Evolutionary conservation across 1,139 yeast genomes (phyloP).

Genomic region (Meyerozyma smithsonii): DNA sequence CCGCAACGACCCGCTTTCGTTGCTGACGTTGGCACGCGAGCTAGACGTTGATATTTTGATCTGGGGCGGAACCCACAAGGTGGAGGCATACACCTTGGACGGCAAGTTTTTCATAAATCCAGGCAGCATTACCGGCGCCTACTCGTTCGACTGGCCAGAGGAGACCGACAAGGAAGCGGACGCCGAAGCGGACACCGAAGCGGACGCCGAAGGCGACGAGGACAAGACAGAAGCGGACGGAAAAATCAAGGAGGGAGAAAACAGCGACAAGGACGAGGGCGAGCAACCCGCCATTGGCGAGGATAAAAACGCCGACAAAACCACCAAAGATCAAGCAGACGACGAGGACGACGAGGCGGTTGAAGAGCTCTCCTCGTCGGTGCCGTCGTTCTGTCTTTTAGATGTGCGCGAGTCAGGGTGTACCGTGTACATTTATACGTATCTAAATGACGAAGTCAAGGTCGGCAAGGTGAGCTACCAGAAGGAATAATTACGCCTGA

Average conservation of each 20-base stretch:
- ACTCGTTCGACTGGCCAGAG: slow-evolving; percentile 45
- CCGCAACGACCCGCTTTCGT: slow-evolving; percentile 77
- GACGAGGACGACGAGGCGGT: slow-evolving; percentile 9
- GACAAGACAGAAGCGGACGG: slow-evolving; percentile 16
- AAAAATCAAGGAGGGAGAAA: slow-evolving; percentile 8
- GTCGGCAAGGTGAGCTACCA: slow-evolving; percentile 86
- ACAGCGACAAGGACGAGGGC: slow-evolving; percentile 8
- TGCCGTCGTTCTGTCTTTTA: slow-evolving; percentile 87
- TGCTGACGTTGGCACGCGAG: slow-evolving; percentile 80
- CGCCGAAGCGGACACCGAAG: slow-evolving; percentile 26
- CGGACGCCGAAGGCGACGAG: slow-evolving; percentile 26
- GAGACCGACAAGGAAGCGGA: slow-evolving; percentile 45
- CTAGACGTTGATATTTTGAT: slow-evolving; percentile 86
- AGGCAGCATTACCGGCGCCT: slow-evolving; percentile 95
- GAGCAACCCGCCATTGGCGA: slow-evolving; percentile 6
- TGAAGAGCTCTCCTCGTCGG: slow-evolving; percentile 19
- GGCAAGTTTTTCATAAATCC: slow-evolving; percentile 93
- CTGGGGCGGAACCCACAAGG: slow-evolving; percentile 96
- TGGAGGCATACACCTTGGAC: slow-evolving; percentile 89
- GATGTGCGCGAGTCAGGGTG: slow-evolving; percentile 78
- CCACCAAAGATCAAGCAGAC: slow-evolving; percentile 8
- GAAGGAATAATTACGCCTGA: slow-evolving; percentile 51
- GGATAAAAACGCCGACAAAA: background rate
- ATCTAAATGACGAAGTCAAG: slow-evolving; percentile 76
- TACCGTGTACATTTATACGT: slow-evolving; percentile 80